Evolutionary conservation across 1,284 basidiomycete species (phyloP).

Genomic region (Pisolithus thermaeus): DNA sequence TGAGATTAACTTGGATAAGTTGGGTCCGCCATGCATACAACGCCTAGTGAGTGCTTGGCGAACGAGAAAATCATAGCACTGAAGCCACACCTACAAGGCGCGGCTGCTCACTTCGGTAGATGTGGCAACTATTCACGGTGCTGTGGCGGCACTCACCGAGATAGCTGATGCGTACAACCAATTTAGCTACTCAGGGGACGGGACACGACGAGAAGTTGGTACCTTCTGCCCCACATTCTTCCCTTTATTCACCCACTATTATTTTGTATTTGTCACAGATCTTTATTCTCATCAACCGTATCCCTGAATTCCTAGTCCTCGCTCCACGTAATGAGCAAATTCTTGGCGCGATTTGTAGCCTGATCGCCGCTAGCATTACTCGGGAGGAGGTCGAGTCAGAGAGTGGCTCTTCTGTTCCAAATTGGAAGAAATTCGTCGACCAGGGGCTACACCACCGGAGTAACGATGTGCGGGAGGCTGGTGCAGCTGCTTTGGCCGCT

Average conservation of each 20-base stretch:
- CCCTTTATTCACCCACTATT: slow-evolving; percentile 1
- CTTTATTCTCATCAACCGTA: slow-evolving; percentile 48
- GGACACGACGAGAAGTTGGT: slow-evolving; percentile 36
- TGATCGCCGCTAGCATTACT: slow-evolving; percentile 67
- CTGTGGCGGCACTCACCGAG: slow-evolving; percentile 69
- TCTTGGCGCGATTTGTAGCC: slow-evolving; percentile 65
- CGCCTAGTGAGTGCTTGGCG: slow-evolving; percentile 41
- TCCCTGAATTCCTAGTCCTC: slow-evolving; percentile 56
- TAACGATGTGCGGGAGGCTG: slow-evolving; percentile 66
- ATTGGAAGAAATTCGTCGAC: slow-evolving; percentile 70
- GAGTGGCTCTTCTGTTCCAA: slow-evolving; percentile 36
- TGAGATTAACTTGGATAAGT: slow-evolving; percentile 47
- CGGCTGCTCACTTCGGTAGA: slow-evolving; percentile 62
- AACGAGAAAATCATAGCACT: slow-evolving; percentile 7
- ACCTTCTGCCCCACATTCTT: slow-evolving; percentile 1
- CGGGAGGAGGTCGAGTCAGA: slow-evolving; percentile 43
- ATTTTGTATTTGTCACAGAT: slow-evolving; percentile 33
- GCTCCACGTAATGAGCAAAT: slow-evolving; percentile 72
- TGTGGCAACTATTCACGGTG: slow-evolving; percentile 73
- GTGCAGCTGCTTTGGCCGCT: slow-evolving; percentile 56
- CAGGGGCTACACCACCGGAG: slow-evolving; percentile 68
- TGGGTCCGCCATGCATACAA: slow-evolving; percentile 46
- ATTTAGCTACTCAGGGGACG: slow-evolving; percentile 22
- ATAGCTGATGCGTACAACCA: slow-evolving; percentile 51
- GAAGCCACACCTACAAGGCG: slow-evolving; percentile 36